Evolutionary conservation across 2,329 filamentous ascomycete genomes (phyloP).

Genomic region (Ceratocystis destructans): DNA sequence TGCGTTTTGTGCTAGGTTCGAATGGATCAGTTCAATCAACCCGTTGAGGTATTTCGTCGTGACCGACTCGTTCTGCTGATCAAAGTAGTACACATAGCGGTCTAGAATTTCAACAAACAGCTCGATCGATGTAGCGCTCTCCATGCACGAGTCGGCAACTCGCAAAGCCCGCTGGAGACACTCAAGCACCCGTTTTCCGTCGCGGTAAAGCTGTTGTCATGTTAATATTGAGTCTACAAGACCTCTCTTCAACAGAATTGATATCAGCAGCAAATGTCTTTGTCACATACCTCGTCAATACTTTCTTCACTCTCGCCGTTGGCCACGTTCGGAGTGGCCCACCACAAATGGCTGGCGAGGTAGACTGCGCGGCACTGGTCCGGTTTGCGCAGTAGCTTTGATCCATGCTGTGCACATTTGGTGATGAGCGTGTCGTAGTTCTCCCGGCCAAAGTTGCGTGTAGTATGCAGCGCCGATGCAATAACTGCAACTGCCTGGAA

Average conservation of each 20-base stretch:
- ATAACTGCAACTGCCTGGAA: slow-evolving; percentile 97
- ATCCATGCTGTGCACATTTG: slow-evolving; percentile 91
- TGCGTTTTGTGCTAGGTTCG: slow-evolving; percentile 77
- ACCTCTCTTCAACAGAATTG: background rate
- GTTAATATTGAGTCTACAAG: slow-evolving; percentile 20
- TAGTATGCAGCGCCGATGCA: slow-evolving; percentile 75
- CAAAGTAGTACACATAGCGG: slow-evolving; percentile 98
- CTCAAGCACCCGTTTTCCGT: slow-evolving; percentile 92
- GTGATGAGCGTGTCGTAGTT: slow-evolving; percentile 98
- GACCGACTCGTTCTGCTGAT: slow-evolving; percentile 96
- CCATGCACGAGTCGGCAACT: slow-evolving; percentile 98
- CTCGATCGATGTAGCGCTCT: slow-evolving; percentile 91
- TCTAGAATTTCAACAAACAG: slow-evolving; percentile 97
- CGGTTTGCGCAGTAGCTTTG: slow-evolving; percentile 92
- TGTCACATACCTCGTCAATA: slow-evolving; percentile 41
- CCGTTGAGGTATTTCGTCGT: slow-evolving; percentile 97
- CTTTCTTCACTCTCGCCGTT: slow-evolving; percentile 70
- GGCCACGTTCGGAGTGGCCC: slow-evolving; percentile 72
- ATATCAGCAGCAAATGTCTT: background rate
- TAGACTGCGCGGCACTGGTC: slow-evolving; percentile 97
- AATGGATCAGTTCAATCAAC: slow-evolving; percentile 94
- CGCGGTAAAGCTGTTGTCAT: slow-evolving; percentile 67
- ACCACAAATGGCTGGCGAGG: slow-evolving; percentile 93
- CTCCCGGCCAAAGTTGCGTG: slow-evolving; percentile 82
- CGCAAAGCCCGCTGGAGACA: slow-evolving; percentile 89